Conservation (phyloP, 208 protist genomes). For the Borovskyia barvae region DNA sequence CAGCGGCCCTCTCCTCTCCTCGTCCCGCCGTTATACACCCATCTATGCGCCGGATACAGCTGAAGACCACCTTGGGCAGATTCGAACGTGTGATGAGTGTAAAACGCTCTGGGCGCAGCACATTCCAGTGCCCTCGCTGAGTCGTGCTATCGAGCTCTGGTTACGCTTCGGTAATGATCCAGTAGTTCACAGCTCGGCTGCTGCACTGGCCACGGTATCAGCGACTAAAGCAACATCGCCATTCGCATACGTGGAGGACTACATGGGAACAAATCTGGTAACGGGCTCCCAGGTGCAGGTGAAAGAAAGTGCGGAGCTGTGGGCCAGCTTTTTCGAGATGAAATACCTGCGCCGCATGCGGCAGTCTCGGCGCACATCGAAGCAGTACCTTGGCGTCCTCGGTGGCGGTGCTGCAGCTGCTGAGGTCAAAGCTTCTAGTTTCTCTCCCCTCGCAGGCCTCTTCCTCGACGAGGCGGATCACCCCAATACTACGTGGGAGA, state of each 20-base stretch:
- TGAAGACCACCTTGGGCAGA: constrained; percentile 35
- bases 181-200: constrained; percentile 63
- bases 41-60: constrained; percentile 56
- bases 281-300: constrained; percentile 37
- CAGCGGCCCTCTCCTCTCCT: background rate
- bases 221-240: constrained; percentile 32
- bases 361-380: constrained; percentile 50
- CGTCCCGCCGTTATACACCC: constrained; percentile 66
- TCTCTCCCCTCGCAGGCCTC: constrained; percentile 17
- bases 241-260: constrained; percentile 83
- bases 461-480: constrained; percentile 82
- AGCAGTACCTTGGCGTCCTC: constrained; percentile 44
- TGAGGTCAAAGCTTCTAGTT: background rate
- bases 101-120: constrained; percentile 51
- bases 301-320: constrained; percentile 66
- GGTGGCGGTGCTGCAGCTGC: constrained; percentile 1
- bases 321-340: constrained; percentile 53
- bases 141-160: constrained; percentile 52
- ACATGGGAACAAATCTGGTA: constrained; percentile 85
- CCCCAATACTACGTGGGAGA: constrained; percentile 75
- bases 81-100: constrained; percentile 56
- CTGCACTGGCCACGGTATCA: constrained; percentile 4
- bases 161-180: constrained; percentile 89
- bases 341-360: constrained; percentile 51
- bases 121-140: constrained; percentile 40